Conservation (phyloP, 257 asterid genomes). For the Euphrasia confusa region DNA sequence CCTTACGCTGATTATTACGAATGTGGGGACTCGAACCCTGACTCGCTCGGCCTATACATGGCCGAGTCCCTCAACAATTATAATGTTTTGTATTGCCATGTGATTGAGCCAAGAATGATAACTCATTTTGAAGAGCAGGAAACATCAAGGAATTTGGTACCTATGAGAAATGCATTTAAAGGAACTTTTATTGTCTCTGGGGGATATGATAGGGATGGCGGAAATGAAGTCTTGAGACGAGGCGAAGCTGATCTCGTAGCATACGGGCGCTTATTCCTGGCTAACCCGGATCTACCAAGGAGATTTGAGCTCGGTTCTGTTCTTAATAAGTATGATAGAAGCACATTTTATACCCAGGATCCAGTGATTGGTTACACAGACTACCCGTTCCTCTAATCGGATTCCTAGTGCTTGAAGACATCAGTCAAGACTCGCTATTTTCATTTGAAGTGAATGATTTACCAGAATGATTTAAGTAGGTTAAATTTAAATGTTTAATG, state of each 20-base stretch:
- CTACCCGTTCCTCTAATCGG: background rate
- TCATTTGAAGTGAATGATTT: too few relatives aligned
- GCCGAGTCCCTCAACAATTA: conserved; percentile 19
- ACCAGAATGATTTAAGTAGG: too few relatives aligned
- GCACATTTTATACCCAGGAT: background rate
- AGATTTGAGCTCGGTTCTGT: background rate
- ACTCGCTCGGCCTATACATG: conserved; percentile 20
- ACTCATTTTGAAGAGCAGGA: background rate
- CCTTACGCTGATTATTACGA: conserved; percentile 13
- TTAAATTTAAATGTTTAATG: too few relatives aligned
- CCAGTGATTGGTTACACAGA: background rate
- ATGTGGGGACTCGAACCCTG: conserved; percentile 20
- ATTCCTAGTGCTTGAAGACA: too few relatives aligned
- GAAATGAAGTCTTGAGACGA: background rate
- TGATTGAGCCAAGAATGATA: background rate
- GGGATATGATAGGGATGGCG: background rate
- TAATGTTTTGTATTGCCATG: conserved; percentile 27
- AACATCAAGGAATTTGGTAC: background rate
- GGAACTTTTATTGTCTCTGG: background rate
- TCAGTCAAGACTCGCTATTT: too few relatives aligned
- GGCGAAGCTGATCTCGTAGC: background rate
- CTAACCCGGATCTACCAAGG: conserved; percentile 2
- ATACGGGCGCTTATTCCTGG: background rate
- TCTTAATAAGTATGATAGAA: background rate
- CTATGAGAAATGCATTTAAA: background rate